Base-by-base conservation (phyloP, 176 grass and related monocot genomes). In the Pontederia paniculata region DNA sequence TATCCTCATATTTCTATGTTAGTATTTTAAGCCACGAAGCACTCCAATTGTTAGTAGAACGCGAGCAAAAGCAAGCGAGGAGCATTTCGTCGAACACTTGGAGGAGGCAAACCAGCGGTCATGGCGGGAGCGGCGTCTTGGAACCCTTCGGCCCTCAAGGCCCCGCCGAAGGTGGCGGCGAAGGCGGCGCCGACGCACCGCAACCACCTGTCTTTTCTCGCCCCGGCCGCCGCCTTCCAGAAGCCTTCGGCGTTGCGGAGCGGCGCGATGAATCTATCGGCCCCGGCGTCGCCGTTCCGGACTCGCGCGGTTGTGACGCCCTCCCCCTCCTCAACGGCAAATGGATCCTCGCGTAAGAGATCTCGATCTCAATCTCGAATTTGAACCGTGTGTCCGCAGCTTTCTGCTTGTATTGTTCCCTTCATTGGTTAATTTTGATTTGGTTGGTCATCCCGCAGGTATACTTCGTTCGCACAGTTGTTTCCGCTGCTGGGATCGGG, bases 261-360 rank as follows among this genome's bases (percentile, higher is more conserved):
- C 53, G 67, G 65, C 58, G 57, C 55, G 15, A 20, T 48, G 47
- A 10, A 9, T 12, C 50, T 68, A 17, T 48, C 48, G 14, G 50
- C 45, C 9, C 20, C 48, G 23, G 52, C 68, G 37, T 31, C 25
- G 1, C 57, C 20, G 28, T 62, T 67, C 48, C 17, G 21, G 8
- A 67, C 67, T 52, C 56, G 66, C 55, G 45, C 80, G 53, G 52
- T 31, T 47, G 75, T 71, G 77, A 97, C 31, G 86, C 86, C 50
- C 83, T 90, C 41, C 48, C 74, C 17, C 83, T 97, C 16, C 77
- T 97, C 57, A 74, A 91, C 80, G 93, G 86, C 46, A 97, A 88
- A 55, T 90, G 93, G 93, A 97, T 97, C 63, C 83, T 97, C 54
- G 80, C 72, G 93, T 97, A 90, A 68, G 80, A 50, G 13, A 47